These are phyloP conservation scores for Pichia scutulata DNA, from an alignment of 805 yeast genomes.

Conservation along the genomic window DNA sequence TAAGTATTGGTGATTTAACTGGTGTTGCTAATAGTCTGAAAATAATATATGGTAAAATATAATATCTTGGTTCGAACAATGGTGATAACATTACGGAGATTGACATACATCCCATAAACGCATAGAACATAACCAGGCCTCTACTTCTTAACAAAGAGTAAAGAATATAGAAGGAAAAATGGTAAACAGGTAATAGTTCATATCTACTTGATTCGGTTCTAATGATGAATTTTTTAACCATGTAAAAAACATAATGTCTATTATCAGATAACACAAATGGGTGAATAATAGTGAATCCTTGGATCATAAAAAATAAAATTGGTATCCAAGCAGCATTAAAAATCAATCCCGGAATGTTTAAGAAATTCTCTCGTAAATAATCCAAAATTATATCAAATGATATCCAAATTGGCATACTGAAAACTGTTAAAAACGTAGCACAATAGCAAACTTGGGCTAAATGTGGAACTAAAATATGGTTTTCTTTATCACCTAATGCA, in stretches of 20 bases:
- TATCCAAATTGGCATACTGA: conserved; percentile 73
- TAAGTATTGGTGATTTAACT: conserved; percentile 24
- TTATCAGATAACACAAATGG: conserved; percentile 92
- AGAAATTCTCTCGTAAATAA: conserved; percentile 32
- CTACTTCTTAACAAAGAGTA: conserved; percentile 15
- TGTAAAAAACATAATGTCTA: conserved; percentile 85
- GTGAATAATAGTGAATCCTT: conserved; percentile 66
- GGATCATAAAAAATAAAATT: conserved; percentile 38
- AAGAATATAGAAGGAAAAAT: conserved; percentile 36
- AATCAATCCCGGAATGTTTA: conserved; percentile 14
- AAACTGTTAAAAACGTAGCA: conserved; percentile 48
- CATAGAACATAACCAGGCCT: conserved; percentile 31
- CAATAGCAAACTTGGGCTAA: conserved; percentile 79
- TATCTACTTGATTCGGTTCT: conserved; percentile 39
- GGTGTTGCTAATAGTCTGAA: conserved; percentile 59
- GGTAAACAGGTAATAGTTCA: conserved; percentile 61
- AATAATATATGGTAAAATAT: conserved; percentile 68
- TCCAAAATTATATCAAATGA: conserved; percentile 32
- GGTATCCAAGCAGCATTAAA: conserved; percentile 20
- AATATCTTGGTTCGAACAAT: conserved; percentile 88
- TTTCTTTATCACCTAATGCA: conserved; percentile 85
- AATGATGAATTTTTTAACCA: conserved; percentile 61
- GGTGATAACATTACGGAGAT: conserved; percentile 82
- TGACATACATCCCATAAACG: conserved; percentile 43
- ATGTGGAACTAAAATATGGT: conserved; percentile 69